A percentile compares a stretch with the other conserved stretches of the same genome.
phyloP scores from a whole-genome alignment of 306 rosid species.

The Hippophae gyantsensis region DNA sequence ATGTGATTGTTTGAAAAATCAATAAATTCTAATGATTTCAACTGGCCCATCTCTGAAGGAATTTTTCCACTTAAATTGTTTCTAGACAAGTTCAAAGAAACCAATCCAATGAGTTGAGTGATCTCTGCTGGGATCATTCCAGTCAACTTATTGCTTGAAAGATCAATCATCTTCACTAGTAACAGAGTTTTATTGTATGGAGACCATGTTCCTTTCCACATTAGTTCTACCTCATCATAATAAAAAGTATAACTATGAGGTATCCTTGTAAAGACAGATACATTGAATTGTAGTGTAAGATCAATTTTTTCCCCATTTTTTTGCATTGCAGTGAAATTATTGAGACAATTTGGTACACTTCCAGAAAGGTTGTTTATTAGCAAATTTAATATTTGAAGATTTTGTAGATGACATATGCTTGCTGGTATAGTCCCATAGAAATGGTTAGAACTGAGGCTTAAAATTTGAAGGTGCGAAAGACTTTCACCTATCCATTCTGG shows the following conservation, averaged over 20 bases:
- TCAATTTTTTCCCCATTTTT: no score
- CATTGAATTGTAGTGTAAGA: no score
- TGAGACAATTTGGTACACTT: slow-evolving; percentile 3
- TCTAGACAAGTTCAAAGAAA: slow-evolving; percentile 7
- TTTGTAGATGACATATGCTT: not conserved
- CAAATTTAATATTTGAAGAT: slow-evolving; percentile 7
- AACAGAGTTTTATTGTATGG: not conserved
- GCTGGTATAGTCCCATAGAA: not conserved
- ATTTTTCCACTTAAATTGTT: not conserved
- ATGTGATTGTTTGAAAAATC: not conserved
- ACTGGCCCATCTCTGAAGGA: not conserved
- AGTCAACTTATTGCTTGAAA: slow-evolving; percentile 16
- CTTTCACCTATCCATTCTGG: slow-evolving; percentile 6
- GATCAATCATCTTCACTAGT: not conserved
- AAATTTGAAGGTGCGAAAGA: not conserved
- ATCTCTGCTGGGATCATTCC: slow-evolving; percentile 18
- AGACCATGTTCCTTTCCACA: slow-evolving; percentile 1
- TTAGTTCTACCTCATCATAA: not conserved
- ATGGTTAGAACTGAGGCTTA: not conserved
- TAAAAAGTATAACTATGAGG: no score
- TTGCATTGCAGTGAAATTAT: not conserved
- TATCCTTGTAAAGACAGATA: no score
- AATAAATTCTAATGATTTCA: not conserved
- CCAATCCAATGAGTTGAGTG: not conserved
- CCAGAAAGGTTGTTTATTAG: slow-evolving; percentile 8